These are phyloP conservation scores for Xenoacremonium recifei DNA, from an alignment of 2,329 filamentous ascomycete genomes.

Conservation along the genomic window DNA sequence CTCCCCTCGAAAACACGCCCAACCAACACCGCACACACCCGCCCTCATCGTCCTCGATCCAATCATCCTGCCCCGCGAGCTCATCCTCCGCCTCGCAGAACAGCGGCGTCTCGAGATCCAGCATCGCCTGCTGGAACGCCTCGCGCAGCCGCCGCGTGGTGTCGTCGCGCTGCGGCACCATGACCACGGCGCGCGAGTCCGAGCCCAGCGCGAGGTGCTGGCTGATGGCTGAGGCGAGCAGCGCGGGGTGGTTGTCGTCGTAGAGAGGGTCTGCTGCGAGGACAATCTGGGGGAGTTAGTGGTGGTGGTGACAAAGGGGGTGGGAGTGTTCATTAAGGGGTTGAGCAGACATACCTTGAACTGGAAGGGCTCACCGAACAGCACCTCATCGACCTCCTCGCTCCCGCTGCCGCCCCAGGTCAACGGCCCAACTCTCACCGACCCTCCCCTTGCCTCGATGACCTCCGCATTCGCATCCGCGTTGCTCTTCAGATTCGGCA, in stretches of 20 bases:
- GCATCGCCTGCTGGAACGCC: constrained; percentile 63
- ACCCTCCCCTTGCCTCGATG: constrained; percentile 55
- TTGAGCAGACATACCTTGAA: constrained; percentile 45
- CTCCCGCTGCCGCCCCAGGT: constrained; percentile 69
- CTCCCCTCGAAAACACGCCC: constrained; percentile 53
- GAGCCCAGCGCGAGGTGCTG: constrained; percentile 59
- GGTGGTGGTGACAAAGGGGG: no score
- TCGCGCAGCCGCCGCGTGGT: constrained; percentile 61
- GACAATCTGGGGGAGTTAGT: constrained; percentile 55
- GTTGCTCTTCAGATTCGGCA: constrained; percentile 78
- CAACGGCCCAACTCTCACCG: constrained; percentile 61
- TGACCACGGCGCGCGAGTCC: constrained; percentile 68
- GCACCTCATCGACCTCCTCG: constrained; percentile 41
- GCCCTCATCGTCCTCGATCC: constrained; percentile 55
- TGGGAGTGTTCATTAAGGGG: background rate
- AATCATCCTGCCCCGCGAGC: constrained; percentile 71
- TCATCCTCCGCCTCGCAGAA: constrained; percentile 58
- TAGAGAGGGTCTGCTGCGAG: constrained; percentile 87
- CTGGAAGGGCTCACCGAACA: constrained; percentile 44
- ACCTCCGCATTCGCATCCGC: constrained; percentile 59
- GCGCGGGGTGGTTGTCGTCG: constrained; percentile 74
- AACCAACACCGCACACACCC: constrained; percentile 65
- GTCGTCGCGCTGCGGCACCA: constrained; percentile 75
- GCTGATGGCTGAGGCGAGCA: constrained; percentile 70
- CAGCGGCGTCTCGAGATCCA: constrained; percentile 43